Evolutionary conservation across 2,329 filamentous ascomycete genomes (phyloP).

Genomic region (Pseudocercospora fuligena): DNA sequence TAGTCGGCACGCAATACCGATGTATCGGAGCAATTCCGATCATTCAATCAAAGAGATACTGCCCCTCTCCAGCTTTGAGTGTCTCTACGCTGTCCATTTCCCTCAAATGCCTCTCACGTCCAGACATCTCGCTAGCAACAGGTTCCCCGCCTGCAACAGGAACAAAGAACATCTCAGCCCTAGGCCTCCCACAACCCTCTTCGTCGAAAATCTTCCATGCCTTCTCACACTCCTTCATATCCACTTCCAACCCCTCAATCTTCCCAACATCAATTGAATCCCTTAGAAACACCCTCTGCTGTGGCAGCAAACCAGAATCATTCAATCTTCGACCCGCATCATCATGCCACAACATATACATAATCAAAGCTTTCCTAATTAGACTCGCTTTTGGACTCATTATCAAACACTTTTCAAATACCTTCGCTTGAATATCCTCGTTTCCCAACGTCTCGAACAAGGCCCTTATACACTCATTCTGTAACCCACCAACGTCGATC

Average conservation of each 20-base stretch:
- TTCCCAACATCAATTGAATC: background rate
- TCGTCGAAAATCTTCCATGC: background rate
- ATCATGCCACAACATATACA: slow-evolving; percentile 16
- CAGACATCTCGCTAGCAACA: background rate
- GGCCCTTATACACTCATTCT: background rate
- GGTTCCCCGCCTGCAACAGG: background rate
- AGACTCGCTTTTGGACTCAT: background rate
- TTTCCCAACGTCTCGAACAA: background rate
- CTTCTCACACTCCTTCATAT: background rate
- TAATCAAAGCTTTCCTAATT: slow-evolving; percentile 13
- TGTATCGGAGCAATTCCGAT: background rate
- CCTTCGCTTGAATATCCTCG: background rate
- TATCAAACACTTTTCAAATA: slow-evolving; percentile 1
- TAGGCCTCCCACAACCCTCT: background rate
- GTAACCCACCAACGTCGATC: background rate
- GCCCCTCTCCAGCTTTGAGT: background rate
- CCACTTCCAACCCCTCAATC: background rate
- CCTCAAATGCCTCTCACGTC: background rate
- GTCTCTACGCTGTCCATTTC: background rate
- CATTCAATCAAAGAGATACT: background rate
- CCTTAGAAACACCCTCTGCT: background rate
- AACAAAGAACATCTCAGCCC: background rate
- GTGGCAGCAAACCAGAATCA: background rate
- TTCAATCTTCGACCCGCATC: background rate
- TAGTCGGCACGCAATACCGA: no score